Conservation (phyloP, 2,329 filamentous ascomycete species). For the Sporothrix globosa region DNA sequence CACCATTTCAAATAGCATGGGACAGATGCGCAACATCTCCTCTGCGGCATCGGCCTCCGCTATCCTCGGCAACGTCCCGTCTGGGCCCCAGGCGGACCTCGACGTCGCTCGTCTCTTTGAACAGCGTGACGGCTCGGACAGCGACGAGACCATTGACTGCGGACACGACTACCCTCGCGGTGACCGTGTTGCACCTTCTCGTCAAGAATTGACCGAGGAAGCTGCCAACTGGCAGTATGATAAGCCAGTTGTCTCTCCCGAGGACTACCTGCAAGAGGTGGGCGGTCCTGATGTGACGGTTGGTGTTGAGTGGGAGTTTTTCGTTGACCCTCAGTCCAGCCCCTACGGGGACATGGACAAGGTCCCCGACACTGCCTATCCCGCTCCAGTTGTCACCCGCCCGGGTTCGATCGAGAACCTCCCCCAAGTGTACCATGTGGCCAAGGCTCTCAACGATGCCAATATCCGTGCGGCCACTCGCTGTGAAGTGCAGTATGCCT, state of each 20-base stretch:
- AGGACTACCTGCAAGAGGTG: neutral
- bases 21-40: neutral
- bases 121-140: neutral
- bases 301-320: slow-evolving; percentile 30
- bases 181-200: neutral
- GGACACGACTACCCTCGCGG: neutral
- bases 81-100: too few relatives aligned
- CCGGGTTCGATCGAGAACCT: neutral
- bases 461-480: neutral
- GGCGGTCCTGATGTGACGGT: neutral
- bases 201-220: neutral
- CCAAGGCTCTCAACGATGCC: slow-evolving; percentile 17
- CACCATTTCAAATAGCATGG: neutral
- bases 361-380: neutral
- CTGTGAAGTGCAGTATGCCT: neutral
- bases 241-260: neutral
- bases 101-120: neutral
- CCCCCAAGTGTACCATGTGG: slow-evolving; percentile 14
- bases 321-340: neutral
- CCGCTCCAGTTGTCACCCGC: neutral
- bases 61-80: too few relatives aligned
- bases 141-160: neutral
- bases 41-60: neutral
- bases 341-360: slow-evolving; percentile 22
- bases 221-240: neutral